Evolutionary conservation across 2,329 filamentous ascomycete species (phyloP), one percentile per base, ranked within the genome.

Genomic region (Tolypocladium album): DNA sequence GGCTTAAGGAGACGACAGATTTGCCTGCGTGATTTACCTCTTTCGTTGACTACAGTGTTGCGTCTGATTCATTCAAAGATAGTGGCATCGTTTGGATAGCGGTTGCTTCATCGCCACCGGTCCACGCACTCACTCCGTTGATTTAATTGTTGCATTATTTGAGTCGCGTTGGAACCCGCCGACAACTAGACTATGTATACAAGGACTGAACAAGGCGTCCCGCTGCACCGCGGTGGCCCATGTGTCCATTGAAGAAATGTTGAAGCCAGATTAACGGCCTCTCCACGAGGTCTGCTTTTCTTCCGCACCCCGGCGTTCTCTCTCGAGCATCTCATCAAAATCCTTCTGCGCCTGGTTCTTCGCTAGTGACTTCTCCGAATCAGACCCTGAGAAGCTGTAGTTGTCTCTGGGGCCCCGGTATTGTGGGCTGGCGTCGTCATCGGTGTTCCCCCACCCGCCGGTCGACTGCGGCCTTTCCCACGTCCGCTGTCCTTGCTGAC

Each of bases 321-420:
- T 69, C 50, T 82, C 79, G 3, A 82, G 60, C 60, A 82, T 70
- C 24, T 70, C 71, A 61, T 82, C 80, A 63, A 82, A 82, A 38
- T 82, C 78, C 61, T 71, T 74, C 61, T 82, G 80, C 7, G 80
- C 79, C 62, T 78, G 73, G 11, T 73, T 72, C 66, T 75, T 80
- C 52, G 72, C 73, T 20, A 70, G 66, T 4, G 65, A 63, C 60
- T 67, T 73, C 27, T 78, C 74, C 59, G 74, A 72, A 11, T 78
- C 76, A 1, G 67, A 61, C 4, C 64, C 62, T 4, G 71, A 70
- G 60, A 72, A 79, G 0, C 71, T 64, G 61, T 72, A 78, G 40
- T 64, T 67, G 9, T 72, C 68, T 7, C 60, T 64, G 6, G 61
- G 47, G 4, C 58, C 62, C 43, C 60, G 61, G 24, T 59, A 60